Conservation (phyloP, 257 asterid species). For the Eucommia ulmoides region DNA sequence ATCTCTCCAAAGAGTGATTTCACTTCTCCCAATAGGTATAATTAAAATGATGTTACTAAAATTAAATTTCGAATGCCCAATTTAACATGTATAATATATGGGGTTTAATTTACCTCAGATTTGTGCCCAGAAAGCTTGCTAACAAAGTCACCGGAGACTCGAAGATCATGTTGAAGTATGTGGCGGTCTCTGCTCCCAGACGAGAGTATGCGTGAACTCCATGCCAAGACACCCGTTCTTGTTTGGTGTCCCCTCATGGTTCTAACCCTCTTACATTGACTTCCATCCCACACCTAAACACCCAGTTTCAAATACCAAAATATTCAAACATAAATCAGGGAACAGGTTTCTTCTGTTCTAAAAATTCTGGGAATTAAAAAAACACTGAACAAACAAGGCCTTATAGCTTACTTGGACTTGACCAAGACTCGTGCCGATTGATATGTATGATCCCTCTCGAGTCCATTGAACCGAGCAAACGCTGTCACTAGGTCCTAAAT, state of each 20-base stretch:
- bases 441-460: slow-evolving; percentile 80
- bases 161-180: slow-evolving; percentile 91
- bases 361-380: no score
- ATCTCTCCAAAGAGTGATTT: no score
- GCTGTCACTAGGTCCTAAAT: slow-evolving; percentile 79
- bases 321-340: no score
- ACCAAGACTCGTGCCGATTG: slow-evolving; percentile 83
- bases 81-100: no score
- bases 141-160: slow-evolving; percentile 64
- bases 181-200: slow-evolving; percentile 95
- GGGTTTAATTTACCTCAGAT: slow-evolving; percentile 67
- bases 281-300: slow-evolving; percentile 87
- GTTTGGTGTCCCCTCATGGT: slow-evolving; percentile 91
- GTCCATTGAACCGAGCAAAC: slow-evolving; percentile 97
- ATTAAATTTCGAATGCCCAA: no score
- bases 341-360: no score
- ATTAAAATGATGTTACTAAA: no score
- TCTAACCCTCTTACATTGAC: slow-evolving; percentile 83
- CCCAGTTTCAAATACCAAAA: no score
- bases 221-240: slow-evolving; percentile 81
- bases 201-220: slow-evolving; percentile 78
- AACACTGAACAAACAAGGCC: no score
- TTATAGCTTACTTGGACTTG: slow-evolving; percentile 63
- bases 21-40: no score
- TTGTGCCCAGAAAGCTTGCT: slow-evolving; percentile 89